phyloP scores from a whole-genome alignment of 371 early-diverging fungal species.

The Mucor mucedo region DNA sequence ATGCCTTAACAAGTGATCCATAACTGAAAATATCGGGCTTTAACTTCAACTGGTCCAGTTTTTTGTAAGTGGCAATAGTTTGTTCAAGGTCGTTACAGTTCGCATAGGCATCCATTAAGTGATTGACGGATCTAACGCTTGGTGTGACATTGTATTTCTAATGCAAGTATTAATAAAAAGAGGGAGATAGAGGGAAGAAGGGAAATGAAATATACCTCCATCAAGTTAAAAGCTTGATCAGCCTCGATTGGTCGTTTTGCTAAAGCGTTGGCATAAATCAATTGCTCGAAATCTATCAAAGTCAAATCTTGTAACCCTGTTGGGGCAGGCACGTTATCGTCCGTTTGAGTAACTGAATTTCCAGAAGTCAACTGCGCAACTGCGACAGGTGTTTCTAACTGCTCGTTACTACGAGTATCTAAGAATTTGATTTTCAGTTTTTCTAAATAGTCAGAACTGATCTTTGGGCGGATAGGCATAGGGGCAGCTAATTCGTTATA shows the following conservation, averaged over 20 bases:
- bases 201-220: slow-evolving; percentile 42
- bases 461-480: slow-evolving; percentile 41
- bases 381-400: neutral
- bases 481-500: slow-evolving; percentile 40
- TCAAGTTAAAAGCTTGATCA: slow-evolving; percentile 70
- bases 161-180: neutral
- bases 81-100: slow-evolving; percentile 67
- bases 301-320: neutral
- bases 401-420: slow-evolving; percentile 39
- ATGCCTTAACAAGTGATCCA: slow-evolving; percentile 75
- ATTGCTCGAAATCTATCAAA: slow-evolving; percentile 37
- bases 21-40: slow-evolving; percentile 71
- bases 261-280: slow-evolving; percentile 78
- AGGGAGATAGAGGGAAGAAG: neutral
- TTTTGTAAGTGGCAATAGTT: slow-evolving; percentile 61
- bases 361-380: neutral
- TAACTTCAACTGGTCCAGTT: slow-evolving; percentile 48
- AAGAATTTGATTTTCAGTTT: slow-evolving; percentile 47
- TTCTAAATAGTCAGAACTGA: slow-evolving; percentile 53
- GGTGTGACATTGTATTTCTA: slow-evolving; percentile 65
- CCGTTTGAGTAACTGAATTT: neutral
- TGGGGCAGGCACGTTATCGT: neutral
- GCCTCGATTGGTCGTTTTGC: slow-evolving; percentile 72
- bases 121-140: slow-evolving; percentile 68
- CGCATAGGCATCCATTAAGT: slow-evolving; percentile 84